These are phyloP conservation scores for Beta lomatogona DNA, from an alignment of 179 eudicot genomes.

Conservation along the genomic window DNA sequence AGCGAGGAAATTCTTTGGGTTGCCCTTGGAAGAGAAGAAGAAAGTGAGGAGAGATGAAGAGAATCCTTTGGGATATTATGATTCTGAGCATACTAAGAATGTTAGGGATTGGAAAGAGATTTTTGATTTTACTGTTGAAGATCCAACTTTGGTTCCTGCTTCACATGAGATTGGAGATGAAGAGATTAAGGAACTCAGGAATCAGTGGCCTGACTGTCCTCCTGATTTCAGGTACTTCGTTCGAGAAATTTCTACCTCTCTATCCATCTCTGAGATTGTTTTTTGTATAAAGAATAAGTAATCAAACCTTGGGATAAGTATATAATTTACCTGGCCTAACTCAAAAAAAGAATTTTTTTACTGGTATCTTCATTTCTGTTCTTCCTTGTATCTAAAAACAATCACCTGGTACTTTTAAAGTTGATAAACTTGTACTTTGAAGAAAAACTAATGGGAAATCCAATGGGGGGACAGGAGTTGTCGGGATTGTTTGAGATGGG, in stretches of 20 bases:
- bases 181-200: constrained; percentile 34
- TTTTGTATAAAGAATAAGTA: neutral
- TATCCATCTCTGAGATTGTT: neutral
- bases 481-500: too few species aligned
- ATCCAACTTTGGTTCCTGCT: constrained; percentile 51
- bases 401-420: too few species aligned
- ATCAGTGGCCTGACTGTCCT: constrained; percentile 71
- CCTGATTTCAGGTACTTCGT: constrained; percentile 47
- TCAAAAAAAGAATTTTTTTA: too few species aligned
- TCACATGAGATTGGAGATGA: constrained; percentile 46
- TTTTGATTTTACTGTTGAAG: constrained; percentile 49
- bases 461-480: too few species aligned
- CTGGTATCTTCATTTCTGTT: too few species aligned
- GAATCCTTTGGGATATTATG: constrained; percentile 60
- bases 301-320: too few species aligned
- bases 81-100: constrained; percentile 67
- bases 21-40: constrained; percentile 47
- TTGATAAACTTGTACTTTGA: too few species aligned
- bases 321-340: too few species aligned
- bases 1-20: constrained; percentile 47
- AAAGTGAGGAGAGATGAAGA: constrained; percentile 49
- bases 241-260: too few species aligned
- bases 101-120: constrained; percentile 80
- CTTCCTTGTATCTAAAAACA: too few species aligned
- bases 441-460: too few species aligned